phyloP scores from a whole-genome alignment of 345 rosid species.

The Populus nigra region DNA sequence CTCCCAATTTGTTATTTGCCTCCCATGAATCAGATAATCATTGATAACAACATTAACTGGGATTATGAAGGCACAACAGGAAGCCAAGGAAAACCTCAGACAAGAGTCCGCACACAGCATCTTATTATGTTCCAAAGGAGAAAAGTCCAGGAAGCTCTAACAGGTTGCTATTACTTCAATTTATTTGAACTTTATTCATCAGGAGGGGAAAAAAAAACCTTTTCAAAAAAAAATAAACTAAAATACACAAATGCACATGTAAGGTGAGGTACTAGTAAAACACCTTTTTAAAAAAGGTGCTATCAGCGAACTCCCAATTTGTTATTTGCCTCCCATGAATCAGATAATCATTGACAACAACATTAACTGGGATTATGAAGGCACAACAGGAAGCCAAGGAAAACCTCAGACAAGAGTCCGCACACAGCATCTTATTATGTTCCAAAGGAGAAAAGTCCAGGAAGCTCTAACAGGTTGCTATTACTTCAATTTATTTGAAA shows the following conservation, averaged over 20 bases:
- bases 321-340: not conserved
- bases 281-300: not conserved
- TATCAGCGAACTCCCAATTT: not conserved
- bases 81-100: not conserved
- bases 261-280: not conserved
- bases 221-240: too few species aligned
- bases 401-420: constrained; percentile 20
- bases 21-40: not conserved
- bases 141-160: not conserved
- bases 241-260: not conserved
- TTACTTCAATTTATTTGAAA: not conserved
- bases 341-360: not conserved
- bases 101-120: too few species aligned
- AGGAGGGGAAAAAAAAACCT: not conserved
- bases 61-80: not conserved
- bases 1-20: not conserved
- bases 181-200: not conserved
- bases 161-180: not conserved
- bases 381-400: not conserved
- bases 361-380: not conserved
- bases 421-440: constrained; percentile 99
- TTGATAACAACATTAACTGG: not conserved
- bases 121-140: too few species aligned
- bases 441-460: constrained; percentile 46
- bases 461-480: not conserved